Evolutionary conservation across 257 asterid genomes (phyloP).

Genomic region (Linderniella brevidens): DNA sequence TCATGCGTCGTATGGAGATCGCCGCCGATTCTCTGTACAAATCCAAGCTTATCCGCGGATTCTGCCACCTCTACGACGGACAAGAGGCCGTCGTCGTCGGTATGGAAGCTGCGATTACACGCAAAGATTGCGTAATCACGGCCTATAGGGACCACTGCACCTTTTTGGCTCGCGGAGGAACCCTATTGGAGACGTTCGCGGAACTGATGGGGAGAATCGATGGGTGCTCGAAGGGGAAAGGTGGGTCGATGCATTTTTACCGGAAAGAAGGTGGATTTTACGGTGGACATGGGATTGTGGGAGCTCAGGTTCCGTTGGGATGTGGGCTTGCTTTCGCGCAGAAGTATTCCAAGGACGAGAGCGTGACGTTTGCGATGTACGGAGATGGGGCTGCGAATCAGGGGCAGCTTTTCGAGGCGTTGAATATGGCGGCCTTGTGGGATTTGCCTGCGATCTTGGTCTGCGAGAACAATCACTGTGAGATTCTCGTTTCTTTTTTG

Average conservation of each 20-base stretch:
- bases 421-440: slow-evolving; percentile 97
- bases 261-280: slow-evolving; percentile 72
- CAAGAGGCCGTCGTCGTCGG: slow-evolving; percentile 87
- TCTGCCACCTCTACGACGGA: slow-evolving; percentile 92
- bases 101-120: slow-evolving; percentile 82
- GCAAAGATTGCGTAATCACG: slow-evolving; percentile 57
- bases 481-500: slow-evolving; percentile 10
- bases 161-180: slow-evolving; percentile 66
- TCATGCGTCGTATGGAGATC: slow-evolving; percentile 95
- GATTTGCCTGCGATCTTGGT: slow-evolving; percentile 93
- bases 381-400: slow-evolving; percentile 99
- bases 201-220: slow-evolving; percentile 86
- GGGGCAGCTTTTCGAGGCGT: slow-evolving; percentile 92
- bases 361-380: slow-evolving; percentile 64
- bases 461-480: slow-evolving; percentile 97
- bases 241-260: slow-evolving; percentile 96
- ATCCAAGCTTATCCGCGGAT: slow-evolving; percentile 81
- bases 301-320: slow-evolving; percentile 89
- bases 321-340: slow-evolving; percentile 84
- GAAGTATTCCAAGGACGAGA: slow-evolving; percentile 81
- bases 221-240: slow-evolving; percentile 88
- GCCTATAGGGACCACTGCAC: slow-evolving; percentile 72
- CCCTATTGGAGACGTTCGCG: slow-evolving; percentile 43
- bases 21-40: slow-evolving; percentile 94
- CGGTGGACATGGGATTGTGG: slow-evolving; percentile 96